Evolutionary conservation across 1,284 basidiomycete genomes (phyloP), one percentile per base, ranked within the genome.

Genomic region (Pseudozyma sp.): DNA sequence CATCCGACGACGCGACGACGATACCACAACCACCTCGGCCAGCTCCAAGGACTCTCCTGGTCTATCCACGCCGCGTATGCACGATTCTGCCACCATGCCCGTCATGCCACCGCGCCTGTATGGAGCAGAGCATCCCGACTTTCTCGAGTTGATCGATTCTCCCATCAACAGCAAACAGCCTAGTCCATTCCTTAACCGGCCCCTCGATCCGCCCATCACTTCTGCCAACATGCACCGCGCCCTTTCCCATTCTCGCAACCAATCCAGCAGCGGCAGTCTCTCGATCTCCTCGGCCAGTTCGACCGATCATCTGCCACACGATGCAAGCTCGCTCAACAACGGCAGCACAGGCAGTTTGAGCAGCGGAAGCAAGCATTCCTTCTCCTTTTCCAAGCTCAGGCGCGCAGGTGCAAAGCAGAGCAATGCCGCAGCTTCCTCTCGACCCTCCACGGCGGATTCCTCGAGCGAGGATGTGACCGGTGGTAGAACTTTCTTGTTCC

Each of bases 121-220:
- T 13, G 73, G 69, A 5, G 57, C 73, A 3, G 69, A 73, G 13
- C 59, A 73, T 17, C 69, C 73, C 4, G 70, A 73, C 42, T 73
- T 76, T 29, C 48, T 76, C n/a, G 70, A 76, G 37, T 30, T 62
- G 33, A 72, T 76, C 52, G 61, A 66, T 14, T 68, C 62, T 10
- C 66, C 65, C 19, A 35, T 60, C 31, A 49, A 44, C 16, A 64
- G 60, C 50, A 64, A 64, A n/a, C 56, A 60, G 24, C 34, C 48
- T 4, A 64, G 53, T 46, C 69, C 57, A 10, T 31, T 53, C 24
- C 48, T 73, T 10, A 60, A 60, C 5, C 69, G 64, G 50, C 60
- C 60, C 40, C 13, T 42, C 16, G 48, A 52, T 48, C 47, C 50
- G 6, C 52, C 59, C 7, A 10, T 33, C 30, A 35, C 66, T 5